Base-by-base conservation (phyloP, 176 grass and related monocot species). In the Triticum timopheevii region DNA sequence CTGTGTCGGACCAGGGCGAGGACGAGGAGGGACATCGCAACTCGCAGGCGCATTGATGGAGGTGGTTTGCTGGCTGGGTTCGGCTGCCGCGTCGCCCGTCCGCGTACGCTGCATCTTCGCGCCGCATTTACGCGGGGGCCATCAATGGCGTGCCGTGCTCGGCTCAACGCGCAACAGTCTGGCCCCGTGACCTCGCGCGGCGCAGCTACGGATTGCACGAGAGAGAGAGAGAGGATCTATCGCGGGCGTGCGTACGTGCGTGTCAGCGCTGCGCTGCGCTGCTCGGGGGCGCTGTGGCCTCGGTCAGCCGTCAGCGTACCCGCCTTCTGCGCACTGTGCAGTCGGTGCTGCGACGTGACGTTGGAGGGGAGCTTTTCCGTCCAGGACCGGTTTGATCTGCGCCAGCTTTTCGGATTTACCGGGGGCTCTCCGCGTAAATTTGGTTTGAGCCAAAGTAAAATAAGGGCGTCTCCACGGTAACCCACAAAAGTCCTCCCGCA, bases 91-190 rank as follows among this genome's bases (percentile, higher is more conserved):
- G 42, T 31, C 82, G 45, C 11, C 40, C 40, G 40, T 61, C 33
- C 16, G 24, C 42, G 45, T 33, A 65, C 47, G 70, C 52, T 58
- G 52, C 52, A 58, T 16, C 52, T 8, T 16, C 49, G 49, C 49
- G 49, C 70, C 8, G 6, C 88, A 83, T 90, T 90, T 58, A 87
- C 61, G 73, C 52, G 4, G 2, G 63, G 2, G 63, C 8, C n/a
- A 70, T 90, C 52, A 90, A 90, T 86, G 84, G 84, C 73, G 65
- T 86, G 79, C 79, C 88, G 84, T 81, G 77, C 66, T 44, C 42
- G 8, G 12, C 28, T 40, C 42, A 13, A 7, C 19, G 2, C 69
- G 69, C 35, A 40, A 72, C 69, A 72, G 69, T 72, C 31, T 67
- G 28, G 25, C 16, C 65, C 7, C 16, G 65, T 68, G 65, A 34